phyloP scores from a whole-genome alignment of 176 grass and related monocot species.

The Oryza coarctata region DNA sequence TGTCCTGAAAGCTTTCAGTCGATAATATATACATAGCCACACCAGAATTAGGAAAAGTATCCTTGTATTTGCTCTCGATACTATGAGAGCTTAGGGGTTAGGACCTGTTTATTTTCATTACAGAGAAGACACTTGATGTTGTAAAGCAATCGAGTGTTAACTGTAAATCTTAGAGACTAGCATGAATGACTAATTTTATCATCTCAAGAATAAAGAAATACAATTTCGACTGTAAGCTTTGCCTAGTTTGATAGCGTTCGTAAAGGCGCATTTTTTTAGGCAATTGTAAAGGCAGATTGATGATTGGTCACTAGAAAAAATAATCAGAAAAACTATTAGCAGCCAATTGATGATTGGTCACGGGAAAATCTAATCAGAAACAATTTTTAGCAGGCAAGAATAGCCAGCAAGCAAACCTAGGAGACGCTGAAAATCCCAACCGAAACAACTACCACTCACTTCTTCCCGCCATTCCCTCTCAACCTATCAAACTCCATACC shows the following conservation, averaged over 20 bases:
- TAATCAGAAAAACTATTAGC: too few species aligned
- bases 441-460: background rate
- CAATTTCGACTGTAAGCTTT: background rate
- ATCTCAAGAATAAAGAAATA: too few species aligned
- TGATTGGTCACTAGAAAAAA: background rate
- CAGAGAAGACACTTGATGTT: background rate
- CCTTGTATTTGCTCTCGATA: background rate
- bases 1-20: background rate
- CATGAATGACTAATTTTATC: too few species aligned
- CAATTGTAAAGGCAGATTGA: background rate
- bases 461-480: constrained; percentile 40
- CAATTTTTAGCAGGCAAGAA: background rate
- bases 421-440: background rate
- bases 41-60: background rate
- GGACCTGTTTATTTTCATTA: background rate
- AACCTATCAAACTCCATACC: background rate
- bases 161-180: too few species aligned
- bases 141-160: too few species aligned
- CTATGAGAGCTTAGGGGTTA: background rate
- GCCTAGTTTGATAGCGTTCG: background rate
- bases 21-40: background rate
- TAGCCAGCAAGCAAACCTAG: background rate
- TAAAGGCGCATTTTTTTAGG: too few species aligned
- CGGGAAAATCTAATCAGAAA: background rate
- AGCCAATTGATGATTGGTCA: too few species aligned